Evolutionary conservation across 306 rosid genomes (phyloP).

Genomic region (Begonia fuchsioides): DNA sequence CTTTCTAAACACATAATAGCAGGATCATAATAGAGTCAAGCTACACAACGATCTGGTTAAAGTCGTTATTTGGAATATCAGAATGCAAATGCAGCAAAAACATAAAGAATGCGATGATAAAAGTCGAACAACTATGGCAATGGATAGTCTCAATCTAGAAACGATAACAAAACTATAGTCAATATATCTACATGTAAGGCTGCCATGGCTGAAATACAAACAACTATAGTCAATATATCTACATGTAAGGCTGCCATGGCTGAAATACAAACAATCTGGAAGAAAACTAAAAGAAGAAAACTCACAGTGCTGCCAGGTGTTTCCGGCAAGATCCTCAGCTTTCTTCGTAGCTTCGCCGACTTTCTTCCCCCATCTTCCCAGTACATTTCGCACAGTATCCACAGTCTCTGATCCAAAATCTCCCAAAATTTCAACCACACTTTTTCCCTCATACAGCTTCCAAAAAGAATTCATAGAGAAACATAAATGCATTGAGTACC

Average conservation of each 20-base stretch:
- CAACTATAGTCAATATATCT: not conserved
- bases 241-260: no score
- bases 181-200: no score
- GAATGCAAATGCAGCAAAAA: no score
- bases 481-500: constrained; percentile 20
- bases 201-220: no score
- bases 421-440: constrained; percentile 1
- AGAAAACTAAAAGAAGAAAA: not conserved
- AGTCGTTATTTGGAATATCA: no score
- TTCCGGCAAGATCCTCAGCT: constrained; percentile 86
- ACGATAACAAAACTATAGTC: no score
- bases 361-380: constrained; percentile 67
- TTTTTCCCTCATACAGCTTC: no score
- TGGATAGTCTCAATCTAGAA: no score
- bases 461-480: not conserved
- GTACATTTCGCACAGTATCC: constrained; percentile 44
- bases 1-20: no score
- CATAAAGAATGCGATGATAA: no score
- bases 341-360: constrained; percentile 65
- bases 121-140: no score
- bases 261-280: not conserved
- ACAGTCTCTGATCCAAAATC: constrained; percentile 42
- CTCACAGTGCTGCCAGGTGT: constrained; percentile 93
- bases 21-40: not conserved
- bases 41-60: not conserved